Percentiles rank a stretch among this genome's conserved stretches.
phyloP scores from a whole-genome alignment of 2,329 filamentous ascomycete genomes.

The Fusarium redolens region DNA sequence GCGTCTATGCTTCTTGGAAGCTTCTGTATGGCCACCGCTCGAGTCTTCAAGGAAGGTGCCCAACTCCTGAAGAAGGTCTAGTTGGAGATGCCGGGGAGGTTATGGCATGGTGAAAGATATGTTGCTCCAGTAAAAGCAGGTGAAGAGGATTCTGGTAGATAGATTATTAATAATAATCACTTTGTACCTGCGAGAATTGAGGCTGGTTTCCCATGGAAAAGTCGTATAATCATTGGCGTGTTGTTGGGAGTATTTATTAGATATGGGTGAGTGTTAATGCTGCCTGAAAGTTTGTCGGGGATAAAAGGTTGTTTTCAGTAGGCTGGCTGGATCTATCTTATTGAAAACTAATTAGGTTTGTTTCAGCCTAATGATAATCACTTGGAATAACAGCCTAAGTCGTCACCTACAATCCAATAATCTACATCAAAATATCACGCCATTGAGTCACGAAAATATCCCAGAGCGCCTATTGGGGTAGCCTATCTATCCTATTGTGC shows the following conservation, averaged over 20 bases:
- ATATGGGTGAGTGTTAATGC: too few species aligned
- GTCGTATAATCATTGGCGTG: background rate
- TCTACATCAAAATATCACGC: background rate
- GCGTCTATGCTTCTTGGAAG: background rate
- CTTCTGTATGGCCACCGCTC: background rate
- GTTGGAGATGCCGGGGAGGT: too few species aligned
- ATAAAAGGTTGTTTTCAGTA: rapidly evolving
- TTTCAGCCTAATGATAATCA: background rate
- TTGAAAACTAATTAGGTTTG: too few species aligned
- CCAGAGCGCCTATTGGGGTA: background rate
- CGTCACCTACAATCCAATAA: background rate
- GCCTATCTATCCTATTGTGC: background rate
- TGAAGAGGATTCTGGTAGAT: background rate
- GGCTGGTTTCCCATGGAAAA: too few species aligned
- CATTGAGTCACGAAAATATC: background rate
- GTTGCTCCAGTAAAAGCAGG: too few species aligned
- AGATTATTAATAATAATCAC: background rate
- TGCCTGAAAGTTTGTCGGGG: too few species aligned
- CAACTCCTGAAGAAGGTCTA: background rate
- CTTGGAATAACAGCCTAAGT: background rate
- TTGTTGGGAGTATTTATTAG: background rate
- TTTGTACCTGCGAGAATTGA: background rate
- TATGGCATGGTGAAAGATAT: too few species aligned
- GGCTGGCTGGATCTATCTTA: background rate
- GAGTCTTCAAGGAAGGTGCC: background rate